Evolutionary conservation across 2,329 filamentous ascomycete species (phyloP).

Genomic region (Dothideomycetes sp.): DNA sequence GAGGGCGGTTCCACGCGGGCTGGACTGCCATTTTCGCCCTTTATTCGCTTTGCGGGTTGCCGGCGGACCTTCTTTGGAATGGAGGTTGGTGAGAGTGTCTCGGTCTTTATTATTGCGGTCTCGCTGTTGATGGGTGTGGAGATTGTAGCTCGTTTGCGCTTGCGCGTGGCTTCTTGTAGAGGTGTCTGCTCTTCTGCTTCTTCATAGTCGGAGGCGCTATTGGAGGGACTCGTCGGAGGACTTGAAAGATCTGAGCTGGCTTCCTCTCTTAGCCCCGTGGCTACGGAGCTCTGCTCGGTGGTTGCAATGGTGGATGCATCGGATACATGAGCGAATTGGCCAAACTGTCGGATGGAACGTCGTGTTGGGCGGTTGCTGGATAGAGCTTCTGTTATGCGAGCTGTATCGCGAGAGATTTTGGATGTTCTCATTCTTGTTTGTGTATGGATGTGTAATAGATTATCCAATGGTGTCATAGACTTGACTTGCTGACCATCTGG

Average conservation of each 20-base stretch:
- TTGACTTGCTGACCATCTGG: background rate
- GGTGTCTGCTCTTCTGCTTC: background rate
- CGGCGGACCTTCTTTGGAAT: conserved; percentile 13
- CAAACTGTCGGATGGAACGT: conserved; percentile 15
- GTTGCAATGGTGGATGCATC: conserved; percentile 6
- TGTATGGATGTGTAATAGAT: background rate
- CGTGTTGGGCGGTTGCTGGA: conserved; percentile 8
- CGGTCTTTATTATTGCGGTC: conserved; percentile 7
- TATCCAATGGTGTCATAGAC: background rate
- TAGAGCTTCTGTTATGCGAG: conserved; percentile 9
- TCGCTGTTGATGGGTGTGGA: conserved; percentile 9
- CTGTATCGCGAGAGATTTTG: conserved; percentile 10
- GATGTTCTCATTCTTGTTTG: conserved; percentile 10
- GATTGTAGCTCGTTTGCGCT: conserved; percentile 8
- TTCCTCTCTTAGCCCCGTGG: background rate
- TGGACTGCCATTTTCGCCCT: conserved; percentile 17
- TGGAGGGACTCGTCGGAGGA: conserved; percentile 1
- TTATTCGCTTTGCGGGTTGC: conserved; percentile 22
- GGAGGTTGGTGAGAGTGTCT: conserved; percentile 7
- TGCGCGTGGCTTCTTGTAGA: conserved; percentile 3
- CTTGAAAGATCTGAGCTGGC: conserved; percentile 5
- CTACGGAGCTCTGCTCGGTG: conserved; percentile 1
- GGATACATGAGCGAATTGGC: conserved; percentile 10
- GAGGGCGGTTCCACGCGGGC: conserved; percentile 44
- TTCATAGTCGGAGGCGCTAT: background rate